Conservation (phyloP, 1,139 yeast species). For the Hyphopichia khmerensis region DNA sequence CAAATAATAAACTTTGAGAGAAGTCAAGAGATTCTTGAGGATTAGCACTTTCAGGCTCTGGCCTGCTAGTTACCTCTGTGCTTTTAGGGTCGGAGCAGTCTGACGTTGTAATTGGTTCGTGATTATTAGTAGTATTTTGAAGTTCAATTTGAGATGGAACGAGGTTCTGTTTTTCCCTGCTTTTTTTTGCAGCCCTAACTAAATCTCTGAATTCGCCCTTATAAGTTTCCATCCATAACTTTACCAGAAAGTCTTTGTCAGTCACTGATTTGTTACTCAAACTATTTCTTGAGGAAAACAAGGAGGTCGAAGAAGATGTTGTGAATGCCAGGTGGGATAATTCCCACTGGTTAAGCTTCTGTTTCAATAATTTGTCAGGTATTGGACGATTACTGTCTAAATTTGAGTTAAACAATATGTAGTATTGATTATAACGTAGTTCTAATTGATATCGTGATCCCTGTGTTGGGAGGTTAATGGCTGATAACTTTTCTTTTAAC, state of each 20-base stretch:
- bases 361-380: constrained; percentile 51
- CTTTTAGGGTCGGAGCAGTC: too few relatives aligned
- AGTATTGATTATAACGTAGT: constrained; percentile 73
- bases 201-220: constrained; percentile 52
- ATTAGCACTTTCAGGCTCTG: too few relatives aligned
- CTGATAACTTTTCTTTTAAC: constrained; percentile 58
- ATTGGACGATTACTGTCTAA: constrained; percentile 74
- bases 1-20: neutral
- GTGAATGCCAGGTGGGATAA: constrained; percentile 38
- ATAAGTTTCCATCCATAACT: constrained; percentile 52
- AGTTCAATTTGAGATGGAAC: neutral
- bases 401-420: constrained; percentile 79
- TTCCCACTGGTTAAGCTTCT: constrained; percentile 72
- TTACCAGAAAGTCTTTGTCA: constrained; percentile 41
- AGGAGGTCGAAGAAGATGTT: constrained; percentile 15
- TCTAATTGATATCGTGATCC: constrained; percentile 71
- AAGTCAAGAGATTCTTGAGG: neutral
- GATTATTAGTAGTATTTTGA: neutral
- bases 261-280: constrained; percentile 28
- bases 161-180: constrained; percentile 14
- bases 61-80: too few relatives aligned
- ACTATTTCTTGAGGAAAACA: constrained; percentile 24
- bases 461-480: constrained; percentile 53
- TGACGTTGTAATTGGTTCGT: neutral
- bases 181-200: constrained; percentile 47